These are phyloP conservation scores for Lablab purpureus DNA, from an alignment of 306 rosid species.

Conservation along the genomic window DNA sequence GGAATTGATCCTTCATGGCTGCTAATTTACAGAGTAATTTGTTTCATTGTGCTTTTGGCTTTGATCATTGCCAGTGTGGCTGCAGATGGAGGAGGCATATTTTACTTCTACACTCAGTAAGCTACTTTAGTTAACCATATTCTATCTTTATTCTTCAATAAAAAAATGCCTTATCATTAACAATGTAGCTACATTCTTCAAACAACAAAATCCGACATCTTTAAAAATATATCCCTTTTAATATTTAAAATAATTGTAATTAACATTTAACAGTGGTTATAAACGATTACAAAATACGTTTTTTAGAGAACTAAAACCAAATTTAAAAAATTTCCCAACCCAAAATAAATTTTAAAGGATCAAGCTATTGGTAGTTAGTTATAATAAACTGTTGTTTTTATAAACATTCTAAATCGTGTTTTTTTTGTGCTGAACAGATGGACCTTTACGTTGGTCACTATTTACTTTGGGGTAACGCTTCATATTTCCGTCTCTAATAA, in stretches of 20 bases:
- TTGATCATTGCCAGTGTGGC: conserved; percentile 62
- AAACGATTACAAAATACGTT: no score
- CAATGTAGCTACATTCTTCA: not conserved
- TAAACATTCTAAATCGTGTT: conserved; percentile 42
- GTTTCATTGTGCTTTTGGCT: conserved; percentile 67
- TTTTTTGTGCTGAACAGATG: conserved; percentile 67
- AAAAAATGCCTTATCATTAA: not conserved
- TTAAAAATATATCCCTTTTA: no score
- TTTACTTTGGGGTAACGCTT: conserved; percentile 87
- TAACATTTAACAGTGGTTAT: no score
- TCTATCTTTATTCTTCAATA: not conserved
- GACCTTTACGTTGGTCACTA: conserved; percentile 82
- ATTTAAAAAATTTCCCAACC: no score
- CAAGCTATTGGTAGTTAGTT: conserved; percentile 2
- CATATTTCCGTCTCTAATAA: conserved; percentile 31
- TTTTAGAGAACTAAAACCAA: no score
- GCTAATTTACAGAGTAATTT: conserved; percentile 68
- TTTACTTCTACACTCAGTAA: conserved; percentile 92
- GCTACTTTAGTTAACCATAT: conserved; percentile 39
- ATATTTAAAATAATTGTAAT: no score
- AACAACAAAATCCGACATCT: not conserved
- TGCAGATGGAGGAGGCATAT: conserved; percentile 66
- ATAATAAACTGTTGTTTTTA: not conserved
- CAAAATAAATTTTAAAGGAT: conserved; percentile 1
- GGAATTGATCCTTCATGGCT: conserved; percentile 85